A percentile compares a stretch with the other conserved stretches of the same genome.
Conservation (phyloP, 1,284 basidiomycete species). For the Uromyces viciae-fabae region DNA sequence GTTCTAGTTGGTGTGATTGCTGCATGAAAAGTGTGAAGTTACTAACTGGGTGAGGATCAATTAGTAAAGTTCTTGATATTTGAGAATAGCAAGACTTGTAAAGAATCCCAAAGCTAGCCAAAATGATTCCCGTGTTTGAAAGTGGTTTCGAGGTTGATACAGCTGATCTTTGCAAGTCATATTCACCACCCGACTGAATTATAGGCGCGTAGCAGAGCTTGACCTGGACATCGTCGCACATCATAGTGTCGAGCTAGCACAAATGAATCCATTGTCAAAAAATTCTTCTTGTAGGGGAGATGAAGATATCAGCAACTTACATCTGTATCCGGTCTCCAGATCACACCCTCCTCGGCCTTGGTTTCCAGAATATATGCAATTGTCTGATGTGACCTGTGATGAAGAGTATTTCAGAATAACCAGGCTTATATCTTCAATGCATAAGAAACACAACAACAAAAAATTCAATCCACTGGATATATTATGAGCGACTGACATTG, state of each 20-base stretch:
- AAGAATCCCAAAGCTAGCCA: slow-evolving; percentile 81
- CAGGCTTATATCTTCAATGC: background rate
- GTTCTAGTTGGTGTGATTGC: no score
- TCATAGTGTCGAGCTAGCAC: no score
- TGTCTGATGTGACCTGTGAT: slow-evolving; percentile 66
- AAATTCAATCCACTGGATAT: background rate
- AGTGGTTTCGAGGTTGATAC: slow-evolving; percentile 79
- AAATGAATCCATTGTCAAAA: background rate
- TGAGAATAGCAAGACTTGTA: slow-evolving; percentile 92
- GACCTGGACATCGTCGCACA: slow-evolving; percentile 74
- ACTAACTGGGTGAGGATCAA: slow-evolving; percentile 73
- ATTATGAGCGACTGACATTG: slow-evolving; percentile 59
- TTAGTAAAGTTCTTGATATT: slow-evolving; percentile 86
- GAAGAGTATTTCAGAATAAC: background rate
- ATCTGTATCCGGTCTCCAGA: slow-evolving; percentile 51
- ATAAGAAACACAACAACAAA: background rate
- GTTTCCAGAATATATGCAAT: slow-evolving; percentile 79
- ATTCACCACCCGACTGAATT: slow-evolving; percentile 86
- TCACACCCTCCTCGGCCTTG: slow-evolving; percentile 72
- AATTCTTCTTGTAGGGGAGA: background rate
- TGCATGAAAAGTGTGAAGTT: no score
- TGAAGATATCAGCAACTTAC: slow-evolving; percentile 12
- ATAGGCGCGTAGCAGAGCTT: slow-evolving; percentile 95
- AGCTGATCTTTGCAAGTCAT: slow-evolving; percentile 81
- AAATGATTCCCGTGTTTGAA: slow-evolving; percentile 82